These are phyloP conservation scores for Nitzschia palea DNA, from an alignment of 108 stramenopile species.

Conservation along the genomic window DNA sequence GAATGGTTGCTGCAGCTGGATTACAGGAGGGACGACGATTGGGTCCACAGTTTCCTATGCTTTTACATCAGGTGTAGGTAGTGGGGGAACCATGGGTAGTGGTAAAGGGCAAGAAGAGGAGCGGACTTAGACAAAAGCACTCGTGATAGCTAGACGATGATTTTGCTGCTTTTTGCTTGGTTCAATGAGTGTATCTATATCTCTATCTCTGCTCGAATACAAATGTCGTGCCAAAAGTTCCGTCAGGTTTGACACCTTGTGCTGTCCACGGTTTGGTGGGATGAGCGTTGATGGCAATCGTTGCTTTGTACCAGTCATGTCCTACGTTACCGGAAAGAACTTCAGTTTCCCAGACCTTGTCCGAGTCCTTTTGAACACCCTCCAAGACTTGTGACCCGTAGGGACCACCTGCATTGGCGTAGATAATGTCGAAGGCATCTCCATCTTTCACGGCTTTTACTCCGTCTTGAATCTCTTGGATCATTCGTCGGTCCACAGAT, in stretches of 20 bases:
- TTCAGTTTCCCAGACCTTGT: slow-evolving; percentile 68
- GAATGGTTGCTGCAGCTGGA: slow-evolving; percentile 30
- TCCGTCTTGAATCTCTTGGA: slow-evolving; percentile 68
- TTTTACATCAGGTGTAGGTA: slow-evolving; percentile 6
- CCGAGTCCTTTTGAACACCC: slow-evolving; percentile 74
- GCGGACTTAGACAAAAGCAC: too few species aligned
- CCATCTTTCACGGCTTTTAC: slow-evolving; percentile 41
- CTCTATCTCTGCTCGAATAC: slow-evolving; percentile 37
- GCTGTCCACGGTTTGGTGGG: slow-evolving; percentile 73
- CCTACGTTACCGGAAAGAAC: slow-evolving; percentile 48
- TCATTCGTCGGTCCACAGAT: slow-evolving; percentile 82
- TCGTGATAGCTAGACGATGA: too few species aligned
- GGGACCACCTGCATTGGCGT: slow-evolving; percentile 85
- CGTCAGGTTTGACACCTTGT: slow-evolving; percentile 71
- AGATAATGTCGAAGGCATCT: slow-evolving; percentile 55
- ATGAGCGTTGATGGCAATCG: slow-evolving; percentile 67
- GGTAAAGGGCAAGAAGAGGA: too few species aligned
- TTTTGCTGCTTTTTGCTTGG: too few species aligned
- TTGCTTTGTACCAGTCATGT: slow-evolving; percentile 78
- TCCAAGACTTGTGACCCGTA: slow-evolving; percentile 79
- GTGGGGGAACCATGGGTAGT: too few species aligned
- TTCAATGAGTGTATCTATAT: neutral
- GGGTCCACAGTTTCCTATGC: slow-evolving; percentile 38
- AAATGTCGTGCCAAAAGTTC: slow-evolving; percentile 56
- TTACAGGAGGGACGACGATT: slow-evolving; percentile 51